Evolutionary conservation across 2,329 filamentous ascomycete species (phyloP), one percentile per base, ranked within the genome.

Genomic region (Truncatella angustata): DNA sequence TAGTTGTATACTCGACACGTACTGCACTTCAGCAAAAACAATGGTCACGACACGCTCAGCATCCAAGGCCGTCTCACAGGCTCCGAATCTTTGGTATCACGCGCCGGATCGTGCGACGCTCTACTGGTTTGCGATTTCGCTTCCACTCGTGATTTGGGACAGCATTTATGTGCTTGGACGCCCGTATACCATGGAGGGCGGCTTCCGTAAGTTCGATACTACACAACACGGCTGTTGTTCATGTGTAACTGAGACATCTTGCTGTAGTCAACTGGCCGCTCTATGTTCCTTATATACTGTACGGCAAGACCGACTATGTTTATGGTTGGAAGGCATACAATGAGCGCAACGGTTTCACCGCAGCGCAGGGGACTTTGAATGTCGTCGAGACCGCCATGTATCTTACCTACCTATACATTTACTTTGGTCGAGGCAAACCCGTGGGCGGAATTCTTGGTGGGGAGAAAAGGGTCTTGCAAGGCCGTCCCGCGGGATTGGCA

Each of bases 91-190:
- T 42, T 81, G 72, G 73, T 57, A 65, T 26, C 79, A 84, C 69
- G 62, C 69, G 4, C 80, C 80, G 4, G 69, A 74, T 6, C 54
- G 61, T 1, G 50, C 66, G 1, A 79, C 75, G 20, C 78, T 90
- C 39, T 59, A 84, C 57, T 96, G 91, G 91, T 77, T 96, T 23
- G 70, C 78, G 53, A 57, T 93, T 55, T 91, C 88, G 18, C 72
- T 94, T 14, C 90, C 89, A 1, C 79, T 95, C 54, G 90, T 96
- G 45, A 64, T 82, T 47, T 96, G 91, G 91, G 91, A 96, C 72
- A 82, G 81, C 26, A 74, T 76, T 53, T 96, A 96, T 73, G 84
- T 96, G 35, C 75, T 96, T 43, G 74, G 89, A 50, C 88, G 91
- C 18, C 91, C 91, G 26, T 82, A 86, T 69, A 88, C 85, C 52